Percentiles rank a stretch among this genome's conserved stretches.
These are phyloP conservation scores for Talaromyces funiculosus DNA, from an alignment of 2,329 filamentous ascomycete species.

Conservation along the genomic window DNA sequence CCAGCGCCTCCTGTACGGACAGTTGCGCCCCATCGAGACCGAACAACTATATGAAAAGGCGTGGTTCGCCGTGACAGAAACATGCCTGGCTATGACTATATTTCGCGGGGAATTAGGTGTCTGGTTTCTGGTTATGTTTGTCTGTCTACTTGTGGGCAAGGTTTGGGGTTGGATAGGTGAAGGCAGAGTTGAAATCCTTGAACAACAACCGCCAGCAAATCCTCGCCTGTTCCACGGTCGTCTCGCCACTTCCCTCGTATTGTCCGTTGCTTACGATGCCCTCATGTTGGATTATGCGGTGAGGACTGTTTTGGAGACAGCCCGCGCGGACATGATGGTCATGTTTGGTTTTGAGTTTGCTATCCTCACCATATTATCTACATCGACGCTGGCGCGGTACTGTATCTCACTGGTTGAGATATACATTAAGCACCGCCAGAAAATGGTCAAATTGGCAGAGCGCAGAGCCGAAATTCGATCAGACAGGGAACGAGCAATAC, in stretches of 20 bases:
- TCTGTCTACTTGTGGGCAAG: slow-evolving; percentile 83
- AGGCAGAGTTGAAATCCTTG: slow-evolving; percentile 84
- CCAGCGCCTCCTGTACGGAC: slow-evolving; percentile 84
- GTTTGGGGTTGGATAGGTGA: slow-evolving; percentile 99
- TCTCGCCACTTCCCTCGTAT: slow-evolving; percentile 67
- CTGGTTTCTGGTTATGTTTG: slow-evolving; percentile 96
- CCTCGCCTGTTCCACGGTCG: slow-evolving; percentile 81
- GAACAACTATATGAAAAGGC: slow-evolving; percentile 96
- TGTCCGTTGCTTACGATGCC: slow-evolving; percentile 74
- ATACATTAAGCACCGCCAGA: slow-evolving; percentile 68
- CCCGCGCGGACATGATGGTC: slow-evolving; percentile 97
- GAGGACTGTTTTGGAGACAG: slow-evolving; percentile 75
- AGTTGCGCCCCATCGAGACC: slow-evolving; percentile 84
- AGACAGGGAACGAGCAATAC: slow-evolving; percentile 45
- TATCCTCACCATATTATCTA: slow-evolving; percentile 71
- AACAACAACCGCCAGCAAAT: slow-evolving; percentile 90
- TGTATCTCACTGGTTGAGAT: slow-evolving; percentile 71
- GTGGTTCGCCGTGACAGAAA: slow-evolving; percentile 98
- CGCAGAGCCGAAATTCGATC: slow-evolving; percentile 61
- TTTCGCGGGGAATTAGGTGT: slow-evolving; percentile 92
- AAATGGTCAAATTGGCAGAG: slow-evolving; percentile 60
- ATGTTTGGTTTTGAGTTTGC: slow-evolving; percentile 99
- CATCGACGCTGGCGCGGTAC: slow-evolving; percentile 75
- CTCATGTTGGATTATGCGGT: slow-evolving; percentile 77
- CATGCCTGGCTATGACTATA: slow-evolving; percentile 94